Conservation (phyloP, 2,329 filamentous ascomycete species). For the Cercospora sesami region DNA sequence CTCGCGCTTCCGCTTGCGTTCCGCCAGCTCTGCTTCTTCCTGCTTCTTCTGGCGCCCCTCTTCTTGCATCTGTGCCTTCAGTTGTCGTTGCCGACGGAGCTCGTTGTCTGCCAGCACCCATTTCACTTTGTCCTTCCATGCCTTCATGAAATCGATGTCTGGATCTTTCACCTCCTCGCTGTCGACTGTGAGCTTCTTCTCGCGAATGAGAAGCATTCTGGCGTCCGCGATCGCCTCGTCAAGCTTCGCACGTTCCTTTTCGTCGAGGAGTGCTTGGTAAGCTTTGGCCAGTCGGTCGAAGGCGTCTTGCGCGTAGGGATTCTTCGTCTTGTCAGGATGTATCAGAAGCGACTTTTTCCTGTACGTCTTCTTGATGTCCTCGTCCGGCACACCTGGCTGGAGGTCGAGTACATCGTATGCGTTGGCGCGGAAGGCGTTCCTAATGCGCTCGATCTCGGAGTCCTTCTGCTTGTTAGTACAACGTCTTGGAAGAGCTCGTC, state of each 20-base stretch:
- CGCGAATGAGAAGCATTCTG: conserved; percentile 88
- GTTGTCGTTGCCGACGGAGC: conserved; percentile 74
- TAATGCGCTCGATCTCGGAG: conserved; percentile 91
- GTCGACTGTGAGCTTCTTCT: conserved; percentile 90
- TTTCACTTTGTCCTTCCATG: conserved; percentile 88
- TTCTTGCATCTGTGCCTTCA: conserved; percentile 94
- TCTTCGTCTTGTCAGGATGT: conserved; percentile 96
- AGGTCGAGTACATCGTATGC: conserved; percentile 93
- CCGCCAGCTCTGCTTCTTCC: conserved; percentile 79
- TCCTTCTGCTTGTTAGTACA: conserved; percentile 57
- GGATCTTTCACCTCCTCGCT: conserved; percentile 72
- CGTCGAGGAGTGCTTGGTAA: conserved; percentile 85
- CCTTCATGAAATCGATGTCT: conserved; percentile 74
- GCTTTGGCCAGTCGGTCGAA: conserved; percentile 97
- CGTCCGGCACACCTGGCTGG: conserved; percentile 90
- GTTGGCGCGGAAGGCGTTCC: conserved; percentile 82
- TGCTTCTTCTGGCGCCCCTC: conserved; percentile 86
- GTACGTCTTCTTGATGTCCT: conserved; percentile 91
- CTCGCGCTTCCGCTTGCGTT: conserved; percentile 65
- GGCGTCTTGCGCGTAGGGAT: conserved; percentile 85
- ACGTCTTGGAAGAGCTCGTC: background rate
- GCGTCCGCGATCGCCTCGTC: conserved; percentile 97
- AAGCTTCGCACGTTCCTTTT: conserved; percentile 81
- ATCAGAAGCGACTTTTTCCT: conserved; percentile 98
- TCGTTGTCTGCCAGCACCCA: conserved; percentile 92